A percentile compares a stretch with the other conserved stretches of the same genome.
Evolutionary conservation across 148 eudicot species (phyloP).

Genomic region (Nepenthes gracilis): DNA sequence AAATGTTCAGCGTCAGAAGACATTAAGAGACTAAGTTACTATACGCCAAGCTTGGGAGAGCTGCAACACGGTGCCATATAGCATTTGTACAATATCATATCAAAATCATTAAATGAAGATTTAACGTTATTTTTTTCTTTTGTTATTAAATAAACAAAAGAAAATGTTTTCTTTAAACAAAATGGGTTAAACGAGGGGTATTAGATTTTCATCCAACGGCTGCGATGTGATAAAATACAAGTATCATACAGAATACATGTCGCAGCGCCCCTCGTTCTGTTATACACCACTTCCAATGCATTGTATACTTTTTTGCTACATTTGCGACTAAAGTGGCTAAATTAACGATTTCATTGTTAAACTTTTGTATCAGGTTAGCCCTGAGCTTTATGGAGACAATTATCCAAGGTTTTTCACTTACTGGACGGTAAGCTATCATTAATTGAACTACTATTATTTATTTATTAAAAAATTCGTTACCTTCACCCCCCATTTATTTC

Average conservation of each 20-base stretch:
- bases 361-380: constrained; percentile 55
- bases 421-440: constrained; percentile 33
- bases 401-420: constrained; percentile 93
- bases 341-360: constrained; percentile 1
- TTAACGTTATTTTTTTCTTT: no score
- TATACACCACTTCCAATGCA: not conserved
- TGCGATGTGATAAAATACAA: not conserved
- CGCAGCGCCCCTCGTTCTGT: no score
- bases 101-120: no score
- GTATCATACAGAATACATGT: no score
- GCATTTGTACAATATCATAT: no score
- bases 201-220: not conserved
- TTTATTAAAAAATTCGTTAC: not conserved
- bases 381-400: constrained; percentile 88
- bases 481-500: no score
- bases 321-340: not conserved
- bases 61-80: no score
- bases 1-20: no score
- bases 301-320: not conserved
- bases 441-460: not conserved
- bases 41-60: no score
- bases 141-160: no score
- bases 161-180: no score
- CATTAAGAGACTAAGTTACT: no score
- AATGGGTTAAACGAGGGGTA: not conserved